Base-by-base conservation (phyloP, 257 asterid species). In the Sherardia arvensis region DNA sequence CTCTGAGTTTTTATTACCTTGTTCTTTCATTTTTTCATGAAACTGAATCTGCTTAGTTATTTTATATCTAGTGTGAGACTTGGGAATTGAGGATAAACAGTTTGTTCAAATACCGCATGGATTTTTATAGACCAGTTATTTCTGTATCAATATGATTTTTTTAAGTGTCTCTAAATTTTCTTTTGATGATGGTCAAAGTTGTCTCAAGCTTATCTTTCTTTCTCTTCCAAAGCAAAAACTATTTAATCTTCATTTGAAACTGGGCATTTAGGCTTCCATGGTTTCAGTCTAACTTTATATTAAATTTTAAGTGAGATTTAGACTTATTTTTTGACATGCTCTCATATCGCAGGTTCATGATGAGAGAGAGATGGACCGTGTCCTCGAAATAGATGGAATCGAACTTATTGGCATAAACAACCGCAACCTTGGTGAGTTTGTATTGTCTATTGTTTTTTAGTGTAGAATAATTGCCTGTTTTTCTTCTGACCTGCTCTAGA, bases 361-460 rank as follows among this genome's bases (percentile, higher is more conserved):
- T 74, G 97, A 87, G 83, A 79, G 73, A 76, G 95, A 90, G 79
- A 85, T 87, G 92, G 95, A 87, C 64, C 95, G 92, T 43, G 94
- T 87, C 47, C 78, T 90, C 22, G 81, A 61, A 56, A 79, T 90
- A 49, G 88, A 87, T n/a, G 97, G 95, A 71, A 47, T 90, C 67
- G 80, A 90, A 66, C 90, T 90, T 62, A 72, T 90, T 72, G 97
- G 97, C 83, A 90, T 90, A 74, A 90, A 90, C 72, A 90, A 90
- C 62, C 86, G 97, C 25, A 79, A 82, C 81, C 94, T 90, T 34
- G 97, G 97, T 90, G 79, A 58, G 55, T 49, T 45, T 59, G 21
- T 53, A n/a, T 15, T 14, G n/a, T 43, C 20, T 17, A 49, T n/a
- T 49, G 56, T 15, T 38, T 9, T 29, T 47, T 28, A 38, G 47